Conservation (phyloP, 352 stramenopile genomes). For the Pythium volutum region DNA sequence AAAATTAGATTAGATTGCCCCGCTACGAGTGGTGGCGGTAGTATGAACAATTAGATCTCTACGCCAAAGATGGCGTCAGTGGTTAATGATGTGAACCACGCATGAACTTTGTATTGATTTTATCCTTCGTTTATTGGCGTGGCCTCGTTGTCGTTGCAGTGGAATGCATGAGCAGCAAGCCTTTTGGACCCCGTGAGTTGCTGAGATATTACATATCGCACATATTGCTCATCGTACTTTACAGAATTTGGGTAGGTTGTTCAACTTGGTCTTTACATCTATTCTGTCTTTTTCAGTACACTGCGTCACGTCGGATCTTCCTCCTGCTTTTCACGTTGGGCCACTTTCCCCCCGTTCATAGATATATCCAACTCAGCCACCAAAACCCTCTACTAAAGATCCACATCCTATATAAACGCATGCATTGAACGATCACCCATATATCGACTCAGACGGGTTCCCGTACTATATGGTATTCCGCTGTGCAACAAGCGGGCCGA, state of each 20-base stretch:
- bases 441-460: neutral
- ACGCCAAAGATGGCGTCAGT: neutral
- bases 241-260: neutral
- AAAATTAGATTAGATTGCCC: too few relatives aligned
- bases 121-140: too few relatives aligned
- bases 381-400: constrained; percentile 1
- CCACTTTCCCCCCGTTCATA: constrained; percentile 1
- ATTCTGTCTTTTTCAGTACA: constrained; percentile 12
- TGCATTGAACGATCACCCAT: neutral
- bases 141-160: too few relatives aligned
- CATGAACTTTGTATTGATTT: too few relatives aligned
- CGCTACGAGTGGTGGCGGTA: neutral
- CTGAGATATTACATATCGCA: constrained; percentile 8
- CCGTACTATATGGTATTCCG: neutral
- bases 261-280: neutral
- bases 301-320: constrained; percentile 20
- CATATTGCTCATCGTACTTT: neutral
- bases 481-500: neutral
- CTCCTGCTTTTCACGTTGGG: constrained; percentile 11
- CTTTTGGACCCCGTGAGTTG: too few relatives aligned
- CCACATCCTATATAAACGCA: neutral
- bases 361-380: neutral
- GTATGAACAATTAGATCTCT: neutral
- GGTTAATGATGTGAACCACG: too few relatives aligned
- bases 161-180: too few relatives aligned